Percentiles rank a stretch among this genome's conserved stretches.
Evolutionary conservation across 1,284 basidiomycete species (phyloP).

Genomic region (Rugosomyces carneus): DNA sequence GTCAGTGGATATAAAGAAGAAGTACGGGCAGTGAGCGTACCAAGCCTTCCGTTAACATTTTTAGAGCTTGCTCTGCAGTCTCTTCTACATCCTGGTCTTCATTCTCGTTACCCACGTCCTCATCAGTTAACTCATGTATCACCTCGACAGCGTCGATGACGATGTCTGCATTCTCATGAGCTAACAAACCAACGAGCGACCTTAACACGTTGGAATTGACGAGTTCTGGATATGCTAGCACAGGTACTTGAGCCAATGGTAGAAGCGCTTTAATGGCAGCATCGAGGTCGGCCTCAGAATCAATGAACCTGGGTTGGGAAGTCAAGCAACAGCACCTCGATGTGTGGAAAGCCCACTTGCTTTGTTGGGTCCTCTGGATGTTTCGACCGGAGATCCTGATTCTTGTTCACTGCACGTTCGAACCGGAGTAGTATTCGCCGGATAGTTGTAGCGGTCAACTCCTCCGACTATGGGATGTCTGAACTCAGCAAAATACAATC

Average conservation of each 20-base stretch:
- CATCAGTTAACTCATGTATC: slow-evolving; percentile 92
- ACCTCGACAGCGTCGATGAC: slow-evolving; percentile 89
- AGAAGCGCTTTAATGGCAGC: slow-evolving; percentile 79
- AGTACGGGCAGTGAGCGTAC: slow-evolving; percentile 38
- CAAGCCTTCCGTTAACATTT: slow-evolving; percentile 66
- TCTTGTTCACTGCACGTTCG: slow-evolving; percentile 87
- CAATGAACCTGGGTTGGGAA: slow-evolving; percentile 77
- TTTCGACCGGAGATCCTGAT: slow-evolving; percentile 92
- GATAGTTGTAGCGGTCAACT: slow-evolving; percentile 64
- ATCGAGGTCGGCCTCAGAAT: slow-evolving; percentile 95
- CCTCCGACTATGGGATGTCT: slow-evolving; percentile 43
- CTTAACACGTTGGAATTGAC: slow-evolving; percentile 68
- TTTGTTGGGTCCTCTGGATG: slow-evolving; percentile 87
- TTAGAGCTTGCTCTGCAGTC: slow-evolving; percentile 64
- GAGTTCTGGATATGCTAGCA: slow-evolving; percentile 85
- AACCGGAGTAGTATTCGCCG: slow-evolving; percentile 76
- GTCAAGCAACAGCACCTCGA: not conserved
- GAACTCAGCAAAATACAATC: slow-evolving; percentile 19
- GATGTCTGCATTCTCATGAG: slow-evolving; percentile 92
- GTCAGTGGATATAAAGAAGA: not conserved
- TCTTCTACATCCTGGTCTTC: slow-evolving; percentile 60
- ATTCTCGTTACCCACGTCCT: slow-evolving; percentile 79
- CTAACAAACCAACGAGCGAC: slow-evolving; percentile 77
- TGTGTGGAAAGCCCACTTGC: slow-evolving; percentile 37
- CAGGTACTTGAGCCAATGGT: slow-evolving; percentile 84